These are phyloP conservation scores for Umbelopsis sp. DNA, from an alignment of 371 early-diverging fungal species.

Conservation along the genomic window DNA sequence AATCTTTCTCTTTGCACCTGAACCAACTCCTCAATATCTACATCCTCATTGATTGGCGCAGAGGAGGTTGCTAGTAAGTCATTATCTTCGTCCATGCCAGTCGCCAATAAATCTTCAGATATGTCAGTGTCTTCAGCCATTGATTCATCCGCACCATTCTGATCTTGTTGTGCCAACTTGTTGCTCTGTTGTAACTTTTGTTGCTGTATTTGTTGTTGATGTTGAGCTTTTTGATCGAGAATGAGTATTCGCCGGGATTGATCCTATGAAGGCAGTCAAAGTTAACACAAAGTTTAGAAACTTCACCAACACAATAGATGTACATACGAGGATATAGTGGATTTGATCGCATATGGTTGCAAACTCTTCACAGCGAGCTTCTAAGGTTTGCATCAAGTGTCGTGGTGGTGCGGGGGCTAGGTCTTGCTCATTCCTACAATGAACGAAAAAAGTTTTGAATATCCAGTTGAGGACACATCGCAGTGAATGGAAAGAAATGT, in stretches of 20 bases:
- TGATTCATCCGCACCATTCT: slow-evolving; percentile 3
- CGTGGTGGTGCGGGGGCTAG: slow-evolving; percentile 29
- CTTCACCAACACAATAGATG: background rate
- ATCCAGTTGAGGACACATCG: too few species aligned
- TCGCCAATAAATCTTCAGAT: slow-evolving; percentile 15
- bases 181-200: slow-evolving; percentile 26
- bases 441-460: background rate
- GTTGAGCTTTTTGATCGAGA: slow-evolving; percentile 32
- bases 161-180: slow-evolving; percentile 17
- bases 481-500: background rate
- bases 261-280: slow-evolving; percentile 25
- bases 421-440: slow-evolving; percentile 28
- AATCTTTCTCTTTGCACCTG: slow-evolving; percentile 48
- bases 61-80: background rate
- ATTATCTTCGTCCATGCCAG: slow-evolving; percentile 21
- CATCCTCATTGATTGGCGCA: slow-evolving; percentile 27
- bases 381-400: slow-evolving; percentile 30
- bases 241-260: slow-evolving; percentile 49
- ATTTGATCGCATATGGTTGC: slow-evolving; percentile 54
- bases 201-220: slow-evolving; percentile 29
- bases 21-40: slow-evolving; percentile 50
- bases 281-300: background rate
- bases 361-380: slow-evolving; percentile 49
- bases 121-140: slow-evolving; percentile 23
- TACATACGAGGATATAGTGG: slow-evolving; percentile 40